Percentiles rank a stretch among this genome's conserved stretches.
Conservation (phyloP, 1,139 yeast genomes). For the Lodderomyces oxycetoniae region DNA sequence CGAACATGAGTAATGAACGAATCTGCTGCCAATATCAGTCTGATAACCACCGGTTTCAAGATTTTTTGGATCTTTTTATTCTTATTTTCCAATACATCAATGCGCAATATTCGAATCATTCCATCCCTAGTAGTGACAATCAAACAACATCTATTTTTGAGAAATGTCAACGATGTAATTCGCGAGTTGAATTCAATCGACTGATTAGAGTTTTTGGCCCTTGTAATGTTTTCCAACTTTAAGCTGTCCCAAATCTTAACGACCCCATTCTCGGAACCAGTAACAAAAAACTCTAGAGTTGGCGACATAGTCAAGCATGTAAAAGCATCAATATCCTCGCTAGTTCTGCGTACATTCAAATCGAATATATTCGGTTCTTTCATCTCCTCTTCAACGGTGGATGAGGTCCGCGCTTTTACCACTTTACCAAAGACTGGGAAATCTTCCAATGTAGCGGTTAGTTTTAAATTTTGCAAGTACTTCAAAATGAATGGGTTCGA, state of each 20-base stretch:
- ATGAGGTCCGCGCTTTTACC: slow-evolving; percentile 5
- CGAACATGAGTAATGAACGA: slow-evolving; percentile 1
- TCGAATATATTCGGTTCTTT: slow-evolving; percentile 2
- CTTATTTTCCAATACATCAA: slow-evolving; percentile 43
- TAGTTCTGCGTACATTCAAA: slow-evolving; percentile 37
- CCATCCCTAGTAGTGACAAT: slow-evolving; percentile 71
- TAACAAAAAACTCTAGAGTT: slow-evolving; percentile 61
- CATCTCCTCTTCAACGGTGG: slow-evolving; percentile 1
- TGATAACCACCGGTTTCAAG: slow-evolving; percentile 35
- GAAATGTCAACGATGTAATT: slow-evolving; percentile 46
- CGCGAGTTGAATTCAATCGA: slow-evolving; percentile 45
- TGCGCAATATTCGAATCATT: slow-evolving; percentile 48
- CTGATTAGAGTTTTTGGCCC: slow-evolving; percentile 51
- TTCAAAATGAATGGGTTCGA: slow-evolving; percentile 57
- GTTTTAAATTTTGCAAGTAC: slow-evolving; percentile 48
- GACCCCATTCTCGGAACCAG: slow-evolving; percentile 72
- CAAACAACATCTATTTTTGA: slow-evolving; percentile 61
- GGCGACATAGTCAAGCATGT: slow-evolving; percentile 57
- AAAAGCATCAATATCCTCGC: slow-evolving; percentile 32
- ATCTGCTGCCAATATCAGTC: slow-evolving; percentile 30
- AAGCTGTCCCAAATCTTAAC: slow-evolving; percentile 75
- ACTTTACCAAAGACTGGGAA: slow-evolving; percentile 64
- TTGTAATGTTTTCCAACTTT: slow-evolving; percentile 60
- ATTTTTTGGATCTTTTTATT: slow-evolving; percentile 31
- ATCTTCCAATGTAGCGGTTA: slow-evolving; percentile 55